These are phyloP conservation scores for Silene coronaria DNA, from an alignment of 179 eudicot genomes.

Conservation along the genomic window DNA sequence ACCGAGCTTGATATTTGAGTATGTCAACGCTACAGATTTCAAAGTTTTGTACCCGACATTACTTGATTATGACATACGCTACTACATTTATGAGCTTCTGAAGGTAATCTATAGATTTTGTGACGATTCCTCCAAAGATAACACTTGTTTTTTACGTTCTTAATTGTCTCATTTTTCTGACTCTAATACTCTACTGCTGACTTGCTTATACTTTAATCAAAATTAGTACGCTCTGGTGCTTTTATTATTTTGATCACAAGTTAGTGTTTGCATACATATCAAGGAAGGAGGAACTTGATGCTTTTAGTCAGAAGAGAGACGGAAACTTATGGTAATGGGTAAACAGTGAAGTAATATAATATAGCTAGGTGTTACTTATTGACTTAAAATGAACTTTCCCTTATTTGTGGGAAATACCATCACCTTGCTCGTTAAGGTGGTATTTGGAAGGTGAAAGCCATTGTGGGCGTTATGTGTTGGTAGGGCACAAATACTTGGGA, in stretches of 20 bases:
- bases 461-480: not conserved
- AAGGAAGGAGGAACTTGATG: not conserved
- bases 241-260: not conserved
- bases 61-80: constrained; percentile 81
- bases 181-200: not conserved
- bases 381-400: too few species aligned
- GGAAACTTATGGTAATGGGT: too few species aligned
- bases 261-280: not conserved
- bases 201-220: not conserved
- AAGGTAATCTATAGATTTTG: constrained; percentile 40
- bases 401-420: not conserved
- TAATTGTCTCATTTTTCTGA: not conserved
- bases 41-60: constrained; percentile 70
- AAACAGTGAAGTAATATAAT: too few species aligned
- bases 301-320: not conserved
- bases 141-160: not conserved
- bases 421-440: not conserved
- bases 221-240: not conserved
- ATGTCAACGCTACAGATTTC: constrained; percentile 82
- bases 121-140: not conserved
- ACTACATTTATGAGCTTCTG: constrained; percentile 86
- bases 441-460: not conserved
- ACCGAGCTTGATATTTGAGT: constrained; percentile 78
- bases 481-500: not conserved
- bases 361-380: too few species aligned